Evolutionary conservation across 192 early-diverging fungal species (phyloP), one percentile per base, ranked within the genome.

Genomic region (Dissophora globulifera): DNA sequence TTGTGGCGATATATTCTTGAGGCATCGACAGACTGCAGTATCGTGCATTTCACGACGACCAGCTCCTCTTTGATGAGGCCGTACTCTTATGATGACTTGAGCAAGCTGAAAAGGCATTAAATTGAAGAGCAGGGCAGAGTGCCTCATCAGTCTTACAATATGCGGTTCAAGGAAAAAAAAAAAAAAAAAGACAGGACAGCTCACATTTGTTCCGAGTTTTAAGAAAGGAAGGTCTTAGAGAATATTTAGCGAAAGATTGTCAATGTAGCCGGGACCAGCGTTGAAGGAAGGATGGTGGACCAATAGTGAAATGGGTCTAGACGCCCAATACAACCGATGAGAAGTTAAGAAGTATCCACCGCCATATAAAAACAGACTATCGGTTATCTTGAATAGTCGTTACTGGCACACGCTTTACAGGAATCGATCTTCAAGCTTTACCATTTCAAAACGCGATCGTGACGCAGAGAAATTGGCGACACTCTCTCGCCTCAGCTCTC

Each of bases 221-320:
- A 64, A 9, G 78, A 78, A 2, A 79, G 62, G n/a, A 79, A 61
- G 8, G 68, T 70, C 26, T 81, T 76, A 17, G 74, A 74, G 26
- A 74, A 61, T 11, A 75, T 58, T 35, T 81, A 69, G 8, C 65
- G 56, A 12, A 79, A 43, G 20, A 91, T 61, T 8, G 81, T 78
- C 16, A 78, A 62, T 2, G 88, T 27, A 0, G 96, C 93, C 22
- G 95, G 78, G 11, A 88, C 42, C 58, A 98, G 91, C 19, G 94
- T 88, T 16, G 94, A 78, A 0, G 98, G 98, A 17, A 99, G 69
- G 47, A 98, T 95, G 0, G 98, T 96, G 69, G 98, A 96, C 1
- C 93, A 92, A 62, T 96, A 94, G 6, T 98, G 78, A 61, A 99
- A 95, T 16, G 97, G 93, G 69, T 99, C 98, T 32, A 98, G 79